Conservation (phyloP, 2,329 filamentous ascomycete genomes). For the Fusarium heterosporum region DNA sequence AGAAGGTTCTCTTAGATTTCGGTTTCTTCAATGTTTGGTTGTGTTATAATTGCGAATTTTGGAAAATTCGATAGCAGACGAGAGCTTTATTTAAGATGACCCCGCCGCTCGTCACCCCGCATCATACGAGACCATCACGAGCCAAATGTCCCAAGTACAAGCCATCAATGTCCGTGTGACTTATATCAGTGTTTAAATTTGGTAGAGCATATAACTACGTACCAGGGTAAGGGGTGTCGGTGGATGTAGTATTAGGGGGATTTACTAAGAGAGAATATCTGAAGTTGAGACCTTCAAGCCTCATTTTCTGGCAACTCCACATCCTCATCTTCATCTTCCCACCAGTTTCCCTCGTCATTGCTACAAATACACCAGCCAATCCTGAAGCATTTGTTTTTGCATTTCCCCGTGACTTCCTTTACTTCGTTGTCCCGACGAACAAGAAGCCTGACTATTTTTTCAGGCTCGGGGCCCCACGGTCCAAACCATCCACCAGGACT, state of each 20-base stretch:
- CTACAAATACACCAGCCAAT: neutral
- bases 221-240: no score
- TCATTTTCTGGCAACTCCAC: neutral
- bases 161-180: neutral
- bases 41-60: neutral
- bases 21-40: no score
- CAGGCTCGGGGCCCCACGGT: neutral
- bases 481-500: neutral
- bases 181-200: no score
- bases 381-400: neutral
- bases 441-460: neutral
- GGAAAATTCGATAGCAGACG: neutral
- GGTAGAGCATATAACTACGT: no score
- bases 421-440: constrained; percentile 1
- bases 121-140: constrained; percentile 38
- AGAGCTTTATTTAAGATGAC: constrained; percentile 18
- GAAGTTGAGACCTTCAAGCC: neutral
- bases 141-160: neutral
- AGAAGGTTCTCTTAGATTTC: rapidly evolving
- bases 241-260: no score
- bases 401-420: neutral
- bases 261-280: no score
- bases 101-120: constrained; percentile 42
- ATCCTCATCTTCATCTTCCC: neutral
- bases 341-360: no score